Evolutionary conservation across 2,329 filamentous ascomycete genomes (phyloP).

Genomic region (Fusarium sp.): DNA sequence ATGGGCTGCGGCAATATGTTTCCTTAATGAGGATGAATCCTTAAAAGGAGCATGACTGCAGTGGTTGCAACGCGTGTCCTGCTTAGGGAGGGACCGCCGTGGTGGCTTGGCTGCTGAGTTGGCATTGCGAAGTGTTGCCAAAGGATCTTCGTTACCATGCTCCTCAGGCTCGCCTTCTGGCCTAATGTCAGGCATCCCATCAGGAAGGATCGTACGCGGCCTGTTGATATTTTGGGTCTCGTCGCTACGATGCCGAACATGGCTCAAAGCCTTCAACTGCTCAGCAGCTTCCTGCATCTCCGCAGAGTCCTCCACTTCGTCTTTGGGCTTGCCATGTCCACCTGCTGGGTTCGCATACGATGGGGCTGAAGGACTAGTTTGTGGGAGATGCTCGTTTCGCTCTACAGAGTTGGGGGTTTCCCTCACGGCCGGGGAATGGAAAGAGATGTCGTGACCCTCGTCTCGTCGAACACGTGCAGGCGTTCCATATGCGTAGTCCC

Average conservation of each 20-base stretch:
- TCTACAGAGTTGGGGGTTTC: slow-evolving; percentile 38
- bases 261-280: slow-evolving; percentile 71
- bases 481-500: slow-evolving; percentile 54
- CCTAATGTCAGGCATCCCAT: slow-evolving; percentile 47
- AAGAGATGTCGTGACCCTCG: slow-evolving; percentile 40
- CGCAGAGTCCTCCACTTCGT: slow-evolving; percentile 65
- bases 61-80: slow-evolving; percentile 67
- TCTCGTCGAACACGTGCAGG: slow-evolving; percentile 43
- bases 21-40: slow-evolving; percentile 70
- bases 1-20: slow-evolving; percentile 73
- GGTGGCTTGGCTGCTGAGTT: slow-evolving; percentile 49
- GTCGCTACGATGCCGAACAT: slow-evolving; percentile 65
- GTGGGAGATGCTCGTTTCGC: slow-evolving; percentile 35
- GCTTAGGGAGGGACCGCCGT: slow-evolving; percentile 61
- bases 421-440: slow-evolving; percentile 36
- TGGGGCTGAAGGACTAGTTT: slow-evolving; percentile 41
- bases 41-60: slow-evolving; percentile 73
- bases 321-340: slow-evolving; percentile 44
- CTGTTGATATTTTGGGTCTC: slow-evolving; percentile 47
- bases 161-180: slow-evolving; percentile 50
- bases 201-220: slow-evolving; percentile 51
- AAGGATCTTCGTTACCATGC: slow-evolving; percentile 39
- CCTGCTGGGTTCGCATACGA: slow-evolving; percentile 32
- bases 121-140: slow-evolving; percentile 34
- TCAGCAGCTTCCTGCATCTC: slow-evolving; percentile 75